Evolutionary conservation across 2,329 filamentous ascomycete species (phyloP), one percentile per base, ranked within the genome.

Genomic region (Leptographium lundbergii): DNA sequence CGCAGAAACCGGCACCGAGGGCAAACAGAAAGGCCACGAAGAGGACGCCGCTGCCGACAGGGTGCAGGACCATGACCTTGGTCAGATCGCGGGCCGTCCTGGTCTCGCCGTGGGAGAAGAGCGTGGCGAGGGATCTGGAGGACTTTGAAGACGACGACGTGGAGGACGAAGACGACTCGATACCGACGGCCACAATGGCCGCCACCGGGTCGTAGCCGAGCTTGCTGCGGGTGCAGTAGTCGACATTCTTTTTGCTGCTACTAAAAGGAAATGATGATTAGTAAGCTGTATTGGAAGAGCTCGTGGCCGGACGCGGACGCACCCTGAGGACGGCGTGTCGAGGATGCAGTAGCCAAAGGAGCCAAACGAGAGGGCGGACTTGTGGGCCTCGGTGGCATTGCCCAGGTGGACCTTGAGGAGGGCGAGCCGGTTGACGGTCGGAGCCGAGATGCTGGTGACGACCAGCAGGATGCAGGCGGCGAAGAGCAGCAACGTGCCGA

Each of bases 61-160:
- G 81, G 71, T 86, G 82, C 60, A 86, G 75, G 57, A 86, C 70
- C 80, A 86, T 81, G 62, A 80, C 78, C 63, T 74, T 73, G 50
- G 82, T 84, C 48, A 85, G 73, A 32, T 69, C 72, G 63, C 75
- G 74, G 34, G 57, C 32, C 32, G 59, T 39, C 56, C 57, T 52
- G 29, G 72, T 69, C 60, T 71, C 69, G 24, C 75, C 71, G 60
- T 74, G 72, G 62, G 73, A 74, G 62, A 73, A 74, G 68, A 79
- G 77, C 45, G 69, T 59, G 54, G 69, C 71, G 55, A 66, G 65
- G 59, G 75, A 71, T 11, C 2, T 19, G n/a, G 54, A 73, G 62
- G 17, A 60, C 11, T n/a, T n/a, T n/a, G 51, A 27, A 5, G 54
- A 45, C 14, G 54, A 45, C 36, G 13, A 11, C 3, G 34, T n/a